A percentile compares a stretch with the other conserved stretches of the same genome.
Conservation (phyloP, 306 rosid species). For the Casuarina glauca region DNA sequence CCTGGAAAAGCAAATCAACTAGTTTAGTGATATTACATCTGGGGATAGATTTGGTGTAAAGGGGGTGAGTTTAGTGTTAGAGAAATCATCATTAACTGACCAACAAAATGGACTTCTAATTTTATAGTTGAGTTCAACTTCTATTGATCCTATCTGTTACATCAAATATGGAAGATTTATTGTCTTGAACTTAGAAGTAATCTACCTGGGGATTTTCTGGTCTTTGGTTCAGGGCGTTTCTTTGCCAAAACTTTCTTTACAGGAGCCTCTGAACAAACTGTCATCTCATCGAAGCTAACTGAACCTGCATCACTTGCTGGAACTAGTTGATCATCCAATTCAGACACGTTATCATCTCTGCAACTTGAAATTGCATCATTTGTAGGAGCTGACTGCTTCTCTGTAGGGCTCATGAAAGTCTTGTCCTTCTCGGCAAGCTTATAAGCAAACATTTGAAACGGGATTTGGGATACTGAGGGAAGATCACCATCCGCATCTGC, state of each 20-base stretch:
- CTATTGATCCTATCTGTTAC: too few species aligned
- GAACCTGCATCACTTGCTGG: slow-evolving; percentile 37
- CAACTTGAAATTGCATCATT: slow-evolving; percentile 69
- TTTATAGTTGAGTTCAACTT: too few species aligned
- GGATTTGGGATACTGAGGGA: slow-evolving; percentile 49
- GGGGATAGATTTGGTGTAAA: too few species aligned
- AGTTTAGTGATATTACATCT: not conserved
- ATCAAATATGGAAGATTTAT: too few species aligned
- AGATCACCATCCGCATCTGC: slow-evolving; percentile 54
- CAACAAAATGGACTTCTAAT: too few species aligned
- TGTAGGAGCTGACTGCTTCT: slow-evolving; percentile 66
- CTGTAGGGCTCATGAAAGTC: slow-evolving; percentile 33
- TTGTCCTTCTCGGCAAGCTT: slow-evolving; percentile 57
- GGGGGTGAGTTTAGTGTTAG: too few species aligned
- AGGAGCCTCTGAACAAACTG: slow-evolving; percentile 45
- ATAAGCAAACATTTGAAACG: slow-evolving; percentile 82
- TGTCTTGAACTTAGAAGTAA: slow-evolving; percentile 1
- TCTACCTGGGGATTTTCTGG: slow-evolving; percentile 65
- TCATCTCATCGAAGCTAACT: slow-evolving; percentile 30
- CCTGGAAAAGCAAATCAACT: slow-evolving; percentile 39
- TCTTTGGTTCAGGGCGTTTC: slow-evolving; percentile 26
- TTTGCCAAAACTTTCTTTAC: slow-evolving; percentile 35
- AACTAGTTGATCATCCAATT: slow-evolving; percentile 53
- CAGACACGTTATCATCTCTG: slow-evolving; percentile 57
- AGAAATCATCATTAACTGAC: too few species aligned